phyloP scores from a whole-genome alignment of 1,139 yeast species.

The Pichia sp. region DNA sequence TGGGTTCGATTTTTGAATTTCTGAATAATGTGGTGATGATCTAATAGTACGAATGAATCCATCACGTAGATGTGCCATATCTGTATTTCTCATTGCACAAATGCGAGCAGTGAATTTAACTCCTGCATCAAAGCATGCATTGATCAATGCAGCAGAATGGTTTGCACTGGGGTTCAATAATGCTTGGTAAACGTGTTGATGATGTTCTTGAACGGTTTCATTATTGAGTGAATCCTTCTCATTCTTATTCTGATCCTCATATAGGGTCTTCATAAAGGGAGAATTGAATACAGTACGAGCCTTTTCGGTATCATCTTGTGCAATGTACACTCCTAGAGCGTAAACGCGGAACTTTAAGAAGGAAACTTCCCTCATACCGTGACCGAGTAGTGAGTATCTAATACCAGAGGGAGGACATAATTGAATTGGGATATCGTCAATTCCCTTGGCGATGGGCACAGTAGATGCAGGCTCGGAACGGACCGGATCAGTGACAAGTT shows the following conservation, averaged over 20 bases:
- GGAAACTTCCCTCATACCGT: slow-evolving; percentile 78
- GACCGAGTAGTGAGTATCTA: slow-evolving; percentile 46
- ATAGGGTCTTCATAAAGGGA: slow-evolving; percentile 28
- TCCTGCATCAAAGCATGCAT: slow-evolving; percentile 50
- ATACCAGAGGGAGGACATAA: no score
- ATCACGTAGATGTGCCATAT: slow-evolving; percentile 80
- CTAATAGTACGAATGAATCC: slow-evolving; percentile 76
- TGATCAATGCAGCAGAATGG: slow-evolving; percentile 48
- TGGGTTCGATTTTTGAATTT: slow-evolving; percentile 28
- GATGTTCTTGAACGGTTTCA: background rate
- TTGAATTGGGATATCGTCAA: background rate
- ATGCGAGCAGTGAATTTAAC: slow-evolving; percentile 60
- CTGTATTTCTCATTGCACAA: slow-evolving; percentile 82
- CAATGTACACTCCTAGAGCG: slow-evolving; percentile 75
- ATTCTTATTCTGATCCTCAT: slow-evolving; percentile 17
- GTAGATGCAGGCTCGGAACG: no score
- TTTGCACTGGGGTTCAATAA: slow-evolving; percentile 26
- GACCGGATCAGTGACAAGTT: no score
- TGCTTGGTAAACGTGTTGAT: slow-evolving; percentile 23
- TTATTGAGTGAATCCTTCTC: background rate
- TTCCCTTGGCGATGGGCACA: no score
- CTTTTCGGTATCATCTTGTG: slow-evolving; percentile 45
- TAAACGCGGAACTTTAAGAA: slow-evolving; percentile 80
- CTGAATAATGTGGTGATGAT: slow-evolving; percentile 42
- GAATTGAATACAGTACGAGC: slow-evolving; percentile 42